Conservation (phyloP, 1,139 yeast genomes). For the Taphrina deformans region DNA sequence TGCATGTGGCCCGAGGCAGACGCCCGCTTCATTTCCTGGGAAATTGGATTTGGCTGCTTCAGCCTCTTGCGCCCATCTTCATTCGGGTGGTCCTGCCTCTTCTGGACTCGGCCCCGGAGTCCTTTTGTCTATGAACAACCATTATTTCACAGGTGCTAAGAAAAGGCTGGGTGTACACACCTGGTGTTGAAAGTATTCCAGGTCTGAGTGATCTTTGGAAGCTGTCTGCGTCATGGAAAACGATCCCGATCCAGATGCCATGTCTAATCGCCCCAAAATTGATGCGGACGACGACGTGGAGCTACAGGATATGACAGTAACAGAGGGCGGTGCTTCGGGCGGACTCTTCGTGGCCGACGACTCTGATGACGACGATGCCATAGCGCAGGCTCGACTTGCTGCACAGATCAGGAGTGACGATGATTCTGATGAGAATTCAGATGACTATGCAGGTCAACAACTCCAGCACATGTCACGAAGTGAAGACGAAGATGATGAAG, state of each 20-base stretch:
- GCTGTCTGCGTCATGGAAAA: slow-evolving; percentile 4
- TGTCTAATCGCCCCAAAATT: not conserved
- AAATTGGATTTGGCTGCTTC: not conserved
- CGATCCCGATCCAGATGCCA: slow-evolving; percentile 24
- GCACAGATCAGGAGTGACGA: not conserved
- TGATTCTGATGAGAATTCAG: not conserved
- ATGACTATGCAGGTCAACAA: slow-evolving; percentile 2
- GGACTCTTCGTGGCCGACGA: slow-evolving; percentile 29
- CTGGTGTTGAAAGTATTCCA: no score
- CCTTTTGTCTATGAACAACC: not conserved
- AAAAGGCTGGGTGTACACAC: no score
- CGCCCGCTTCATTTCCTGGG: not conserved
- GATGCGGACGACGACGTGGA: slow-evolving; percentile 2
- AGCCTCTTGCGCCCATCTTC: not conserved
- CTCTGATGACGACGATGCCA: slow-evolving; percentile 6
- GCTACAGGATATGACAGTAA: slow-evolving; percentile 9
- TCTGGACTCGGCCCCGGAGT: not conserved
- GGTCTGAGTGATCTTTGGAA: no score
- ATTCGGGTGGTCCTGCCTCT: not conserved
- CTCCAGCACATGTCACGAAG: not conserved
- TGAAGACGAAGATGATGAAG: slow-evolving; percentile 13
- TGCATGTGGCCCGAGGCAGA: not conserved
- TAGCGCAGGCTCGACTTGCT: slow-evolving; percentile 6
- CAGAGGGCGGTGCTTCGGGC: slow-evolving; percentile 27
- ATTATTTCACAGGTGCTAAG: no score